Percentiles rank a stretch among this genome's conserved stretches.
Evolutionary conservation across 2,329 filamentous ascomycete species (phyloP).

Genomic region (Xylariaceae sp.): DNA sequence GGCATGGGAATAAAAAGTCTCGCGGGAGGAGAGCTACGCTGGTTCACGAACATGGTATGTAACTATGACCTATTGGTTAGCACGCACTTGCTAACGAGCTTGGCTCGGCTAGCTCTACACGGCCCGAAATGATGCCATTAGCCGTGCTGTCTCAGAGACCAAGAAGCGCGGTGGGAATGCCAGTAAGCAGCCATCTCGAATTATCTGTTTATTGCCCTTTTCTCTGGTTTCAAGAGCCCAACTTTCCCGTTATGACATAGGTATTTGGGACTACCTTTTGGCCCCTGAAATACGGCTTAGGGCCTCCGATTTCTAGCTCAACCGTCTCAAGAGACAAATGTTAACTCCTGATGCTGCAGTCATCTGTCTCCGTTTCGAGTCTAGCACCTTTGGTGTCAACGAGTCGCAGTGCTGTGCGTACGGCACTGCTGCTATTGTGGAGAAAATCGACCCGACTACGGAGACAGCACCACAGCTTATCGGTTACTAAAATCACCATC

Average conservation of each 20-base stretch:
- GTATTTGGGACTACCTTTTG: background rate
- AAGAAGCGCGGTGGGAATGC: constrained; percentile 62
- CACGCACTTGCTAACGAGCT: background rate
- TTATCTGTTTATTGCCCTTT: background rate
- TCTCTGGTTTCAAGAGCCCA: background rate
- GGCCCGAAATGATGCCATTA: constrained; percentile 61
- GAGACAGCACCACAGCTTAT: constrained; percentile 26
- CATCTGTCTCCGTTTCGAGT: constrained; percentile 61
- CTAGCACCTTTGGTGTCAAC: constrained; percentile 55
- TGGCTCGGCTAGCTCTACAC: constrained; percentile 48
- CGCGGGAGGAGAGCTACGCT: constrained; percentile 60
- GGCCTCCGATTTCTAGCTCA: too few relatives aligned
- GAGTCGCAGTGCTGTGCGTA: constrained; percentile 63
- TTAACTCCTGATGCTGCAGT: constrained; percentile 29
- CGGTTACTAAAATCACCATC: background rate
- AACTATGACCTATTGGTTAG: background rate
- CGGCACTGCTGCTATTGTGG: constrained; percentile 60
- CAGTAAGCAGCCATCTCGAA: constrained; percentile 3
- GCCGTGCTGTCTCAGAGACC: constrained; percentile 57
- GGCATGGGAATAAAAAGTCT: constrained; percentile 60
- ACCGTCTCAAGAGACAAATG: background rate
- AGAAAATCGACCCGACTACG: constrained; percentile 50
- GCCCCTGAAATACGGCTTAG: too few relatives aligned
- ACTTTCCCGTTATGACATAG: background rate
- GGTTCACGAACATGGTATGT: constrained; percentile 58